Base-by-base conservation (phyloP, 1,139 yeast genomes). In the Pichia norvegensis region DNA sequence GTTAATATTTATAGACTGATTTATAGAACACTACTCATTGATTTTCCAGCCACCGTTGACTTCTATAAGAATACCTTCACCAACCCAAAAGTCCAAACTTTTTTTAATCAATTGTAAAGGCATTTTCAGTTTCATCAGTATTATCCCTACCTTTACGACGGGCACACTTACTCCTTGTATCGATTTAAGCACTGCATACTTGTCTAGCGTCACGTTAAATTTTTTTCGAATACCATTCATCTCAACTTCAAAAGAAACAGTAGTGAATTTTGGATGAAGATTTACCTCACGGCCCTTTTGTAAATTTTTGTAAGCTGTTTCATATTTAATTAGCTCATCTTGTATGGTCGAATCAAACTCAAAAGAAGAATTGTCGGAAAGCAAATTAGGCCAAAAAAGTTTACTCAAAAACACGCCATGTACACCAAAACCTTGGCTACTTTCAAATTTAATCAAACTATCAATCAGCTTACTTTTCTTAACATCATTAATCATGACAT, bases 401-500 rank as follows among this genome's bases (percentile, higher is more conserved):
- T 66, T 64, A 1, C 73, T 68, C 17, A 76, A 55, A 4, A 76
- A 62, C 1, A 73, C 59, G 1, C 74, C 65, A 46, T 69, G 71
- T 6, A 42, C 42, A 11, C 38, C 27, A 16, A 33, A 20, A 13
- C 25, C 13, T 4, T 20, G 33, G n/a, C 19, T 5, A 4, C 20
- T 4, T 1, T 20, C 17, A 42, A 44, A 53, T 42, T 50, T 63
- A 4, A 47, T 46, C 19, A 37, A 37, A 33, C 59, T 62, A 47
- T 74, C 70, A n/a, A 73, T 56, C 2, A 48, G 50, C 42, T 67
- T 63, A 52, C 87, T 81, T 33, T 72, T 74, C n/a, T 66, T 58
- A 29, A 90, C 72, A 62, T 92, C 98, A 40, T 76, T 68, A 25
- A 88, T 70, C 98, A 92, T 92, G 9, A 92, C 86, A 59, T 86